Base-by-base conservation (phyloP, 306 rosid species). In the Cucumis cinereus region DNA sequence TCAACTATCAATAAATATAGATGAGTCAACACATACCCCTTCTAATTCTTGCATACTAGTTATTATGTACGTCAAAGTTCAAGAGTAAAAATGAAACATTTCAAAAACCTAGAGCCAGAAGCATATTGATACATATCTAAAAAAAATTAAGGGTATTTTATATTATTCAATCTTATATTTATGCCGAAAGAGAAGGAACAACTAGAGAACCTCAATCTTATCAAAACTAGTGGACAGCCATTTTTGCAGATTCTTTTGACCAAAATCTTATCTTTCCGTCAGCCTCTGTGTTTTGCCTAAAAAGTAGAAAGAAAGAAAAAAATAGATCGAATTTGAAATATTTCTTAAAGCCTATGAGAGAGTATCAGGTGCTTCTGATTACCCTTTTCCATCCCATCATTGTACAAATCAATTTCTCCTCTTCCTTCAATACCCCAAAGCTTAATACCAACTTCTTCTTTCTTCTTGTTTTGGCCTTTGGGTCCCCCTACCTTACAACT, bases 351-450 rank as follows among this genome's bases (percentile, higher is more conserved):
- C 84, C 74, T 89, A 82, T 56, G 22, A 50, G 70, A 62, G 78
- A 77, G 97, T 84, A 93, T 93, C 97, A 67, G 98, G 93, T 93
- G 87, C 97, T 68, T 81, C 77, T 81, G 80, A 72, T 78, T 79
- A 74, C 11, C 79, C 86, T 85, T 61, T 81, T 88, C 85, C 82
- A 88, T 87, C 79, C 81, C 85, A 89, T 89, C 94, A 87, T 64
- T 73, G 83, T 77, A 76, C 74, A 80, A 61, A 70, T 70, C 54
- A 45, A 15, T 41, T 47, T 70, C 58, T 49, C 60, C 22, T 45
- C 75, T 70, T 47, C 22, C 54, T 43, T 43, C 74, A 67, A 60
- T 14, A 14, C 26, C 35, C 30, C 47, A 35, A 1, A 9, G 50
- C 53, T 28, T 60, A 24, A 60, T 30, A 60, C n/a, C 58, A 26